Percentiles rank a stretch among this genome's conserved stretches.
These are phyloP conservation scores for Aspergillus latus DNA, from an alignment of 2,329 filamentous ascomycete genomes.

Conservation along the genomic window DNA sequence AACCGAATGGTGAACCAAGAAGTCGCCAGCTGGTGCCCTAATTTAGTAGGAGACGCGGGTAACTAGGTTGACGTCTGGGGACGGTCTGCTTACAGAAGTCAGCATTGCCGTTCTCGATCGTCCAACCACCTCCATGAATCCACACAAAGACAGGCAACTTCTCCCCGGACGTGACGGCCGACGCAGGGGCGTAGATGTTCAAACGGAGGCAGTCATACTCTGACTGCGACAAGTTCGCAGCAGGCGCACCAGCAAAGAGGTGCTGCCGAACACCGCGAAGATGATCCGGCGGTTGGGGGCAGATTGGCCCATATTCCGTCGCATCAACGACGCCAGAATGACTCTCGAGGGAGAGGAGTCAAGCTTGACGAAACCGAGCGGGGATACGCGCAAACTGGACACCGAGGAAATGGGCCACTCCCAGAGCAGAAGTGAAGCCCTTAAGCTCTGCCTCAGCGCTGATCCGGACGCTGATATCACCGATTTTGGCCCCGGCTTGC, in stretches of 20 bases:
- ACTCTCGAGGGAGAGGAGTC: neutral
- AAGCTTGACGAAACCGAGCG: neutral
- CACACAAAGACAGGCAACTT: constrained; percentile 2
- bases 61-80: no score
- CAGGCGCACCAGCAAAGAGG: constrained; percentile 1
- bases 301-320: neutral
- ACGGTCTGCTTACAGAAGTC: neutral
- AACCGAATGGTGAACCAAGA: neutral
- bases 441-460: neutral
- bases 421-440: neutral
- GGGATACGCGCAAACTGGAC: constrained; percentile 1
- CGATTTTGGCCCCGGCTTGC: neutral
- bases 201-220: constrained; percentile 2
- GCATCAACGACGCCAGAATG: neutral
- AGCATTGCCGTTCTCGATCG: constrained; percentile 2
- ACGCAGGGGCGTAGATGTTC: constrained; percentile 1
- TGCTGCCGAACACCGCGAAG: neutral
- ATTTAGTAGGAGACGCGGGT: no score
- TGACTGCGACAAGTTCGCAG: neutral
- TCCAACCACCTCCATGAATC: constrained; percentile 6
- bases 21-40: neutral
- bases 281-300: neutral
- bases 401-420: constrained; percentile 1
- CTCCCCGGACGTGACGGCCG: neutral
- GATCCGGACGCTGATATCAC: neutral